A percentile compares a stretch with the other conserved stretches of the same genome.
Conservation (phyloP, 441 rosid genomes). For the Lepidium campestre region DNA sequence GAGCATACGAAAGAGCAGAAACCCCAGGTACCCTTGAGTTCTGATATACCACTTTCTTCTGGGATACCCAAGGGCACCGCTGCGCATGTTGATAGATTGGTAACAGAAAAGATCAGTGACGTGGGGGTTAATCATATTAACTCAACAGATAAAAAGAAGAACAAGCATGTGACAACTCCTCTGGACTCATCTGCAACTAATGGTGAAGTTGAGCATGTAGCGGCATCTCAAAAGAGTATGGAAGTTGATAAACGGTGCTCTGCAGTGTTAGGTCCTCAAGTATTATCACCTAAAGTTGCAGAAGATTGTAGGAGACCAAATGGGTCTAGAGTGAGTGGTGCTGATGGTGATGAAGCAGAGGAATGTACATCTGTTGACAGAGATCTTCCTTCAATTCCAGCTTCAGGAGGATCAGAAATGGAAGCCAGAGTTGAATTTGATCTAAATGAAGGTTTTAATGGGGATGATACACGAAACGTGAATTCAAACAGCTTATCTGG, state of each 20-base stretch:
- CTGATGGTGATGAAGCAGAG: conserved; percentile 47
- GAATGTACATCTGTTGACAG: conserved; percentile 38
- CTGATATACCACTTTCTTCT: conserved; percentile 24
- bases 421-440: conserved; percentile 76
- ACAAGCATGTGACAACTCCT: conserved; percentile 8
- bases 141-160: conserved; percentile 23
- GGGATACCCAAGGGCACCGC: conserved; percentile 22
- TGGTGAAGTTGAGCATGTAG: conserved; percentile 31
- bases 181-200: conserved; percentile 28
- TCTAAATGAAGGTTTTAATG: conserved; percentile 70
- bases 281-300: conserved; percentile 27
- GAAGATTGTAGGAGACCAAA: conserved; percentile 31
- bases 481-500: conserved; percentile 35
- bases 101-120: conserved; percentile 34
- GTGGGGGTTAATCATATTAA: conserved; percentile 19
- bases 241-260: conserved; percentile 24
- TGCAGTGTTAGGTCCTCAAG: conserved; percentile 20
- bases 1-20: conserved; percentile 32
- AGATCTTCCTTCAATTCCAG: conserved; percentile 28
- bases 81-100: conserved; percentile 29
- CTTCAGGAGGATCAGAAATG: conserved; percentile 35
- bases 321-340: conserved; percentile 30
- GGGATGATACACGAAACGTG: conserved; percentile 50
- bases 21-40: conserved; percentile 12
- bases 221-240: conserved; percentile 22